Evolutionary conservation across 352 stramenopile genomes (phyloP), one percentile per base, ranked within the genome.

Genomic region (Phytophthora cryptogea): DNA sequence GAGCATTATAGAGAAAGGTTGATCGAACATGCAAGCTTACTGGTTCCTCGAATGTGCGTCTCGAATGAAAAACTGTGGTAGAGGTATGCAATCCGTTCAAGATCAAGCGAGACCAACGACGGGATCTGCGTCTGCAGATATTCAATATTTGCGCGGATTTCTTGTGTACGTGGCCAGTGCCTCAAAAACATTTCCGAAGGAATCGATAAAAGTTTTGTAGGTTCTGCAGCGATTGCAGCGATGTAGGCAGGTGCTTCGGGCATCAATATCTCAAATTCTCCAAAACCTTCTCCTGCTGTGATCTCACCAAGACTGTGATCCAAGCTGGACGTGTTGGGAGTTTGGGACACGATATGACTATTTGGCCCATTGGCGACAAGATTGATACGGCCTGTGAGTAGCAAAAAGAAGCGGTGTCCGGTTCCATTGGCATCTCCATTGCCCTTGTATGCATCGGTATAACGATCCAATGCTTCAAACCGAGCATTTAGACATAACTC

Each of bases 251-350:
- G 61, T 5, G 65, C 54, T 1, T 86, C 72, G 9, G 68, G 66
- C 4, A 84, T 51, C 32, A 88, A 74, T 13, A 89, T 70, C 47
- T 86, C 74, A 35, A 89, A 86, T 45, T 89, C 80, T 4, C 80
- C 80, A 63, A 89, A 88, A n/a, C 80, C 78, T 11, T 71, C 54
- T 14, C 74, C 72, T 2, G 57, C 33, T 0, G 32, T 20, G 20
- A 89, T 52, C 20, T 88, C 80, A 10, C 72, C 65, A 2, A 89
- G 62, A 33, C 41, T 78, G 13, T 63, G 49, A 4, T 78, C 52
- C 0, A 43, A 41, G 8, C 20, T 30, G 9, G 32, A 23, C 2
- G 32, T 43, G 10, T 32, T 58, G 8, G 23, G 47, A 26, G 13
- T 44, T 11, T 52, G 46, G 4, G 46, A 37, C 17, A 62, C 26